Conservation (phyloP, 345 rosid genomes). For the Physaria fendleri region DNA sequence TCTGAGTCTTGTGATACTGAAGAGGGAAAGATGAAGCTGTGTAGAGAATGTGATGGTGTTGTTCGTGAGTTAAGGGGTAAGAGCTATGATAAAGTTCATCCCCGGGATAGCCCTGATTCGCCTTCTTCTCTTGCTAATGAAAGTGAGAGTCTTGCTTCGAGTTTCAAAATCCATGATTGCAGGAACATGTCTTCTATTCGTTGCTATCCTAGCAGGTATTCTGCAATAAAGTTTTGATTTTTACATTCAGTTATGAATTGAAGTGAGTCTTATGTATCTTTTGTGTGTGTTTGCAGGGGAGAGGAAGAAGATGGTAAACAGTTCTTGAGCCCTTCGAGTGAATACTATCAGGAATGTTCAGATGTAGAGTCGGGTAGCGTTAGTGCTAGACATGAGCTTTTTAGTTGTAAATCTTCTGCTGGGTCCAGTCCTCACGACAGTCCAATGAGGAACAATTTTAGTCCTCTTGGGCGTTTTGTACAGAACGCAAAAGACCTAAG, state of each 20-base stretch:
- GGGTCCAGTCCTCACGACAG: conserved; percentile 84
- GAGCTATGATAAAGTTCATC: conserved; percentile 71
- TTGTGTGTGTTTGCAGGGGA: conserved; percentile 42
- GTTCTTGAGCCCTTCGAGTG: conserved; percentile 57
- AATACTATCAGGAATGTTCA: conserved; percentile 51
- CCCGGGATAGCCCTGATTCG: conserved; percentile 66
- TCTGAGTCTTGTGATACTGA: conserved; percentile 10
- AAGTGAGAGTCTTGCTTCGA: conserved; percentile 37
- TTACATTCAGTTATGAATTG: not conserved
- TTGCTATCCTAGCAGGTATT: conserved; percentile 61
- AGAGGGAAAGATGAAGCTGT: conserved; percentile 36
- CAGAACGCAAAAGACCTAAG: conserved; percentile 61
- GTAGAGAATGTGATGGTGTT: conserved; percentile 55
- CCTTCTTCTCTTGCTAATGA: conserved; percentile 33
- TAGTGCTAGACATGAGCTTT: conserved; percentile 73
- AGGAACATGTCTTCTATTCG: conserved; percentile 45
- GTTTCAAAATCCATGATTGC: conserved; percentile 51
- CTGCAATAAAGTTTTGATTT: not conserved
- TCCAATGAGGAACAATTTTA: conserved; percentile 82
- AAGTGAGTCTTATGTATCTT: not conserved
- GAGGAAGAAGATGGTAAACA: conserved; percentile 72
- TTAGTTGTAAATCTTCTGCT: conserved; percentile 58
- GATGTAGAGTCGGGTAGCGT: conserved; percentile 78
- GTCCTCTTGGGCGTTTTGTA: conserved; percentile 73
- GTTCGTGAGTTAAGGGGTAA: conserved; percentile 38